A percentile compares a stretch with the other conserved stretches of the same genome.
Conservation (phyloP, 495 filamentous ascomycete species). For the Usnea hakonensis region DNA sequence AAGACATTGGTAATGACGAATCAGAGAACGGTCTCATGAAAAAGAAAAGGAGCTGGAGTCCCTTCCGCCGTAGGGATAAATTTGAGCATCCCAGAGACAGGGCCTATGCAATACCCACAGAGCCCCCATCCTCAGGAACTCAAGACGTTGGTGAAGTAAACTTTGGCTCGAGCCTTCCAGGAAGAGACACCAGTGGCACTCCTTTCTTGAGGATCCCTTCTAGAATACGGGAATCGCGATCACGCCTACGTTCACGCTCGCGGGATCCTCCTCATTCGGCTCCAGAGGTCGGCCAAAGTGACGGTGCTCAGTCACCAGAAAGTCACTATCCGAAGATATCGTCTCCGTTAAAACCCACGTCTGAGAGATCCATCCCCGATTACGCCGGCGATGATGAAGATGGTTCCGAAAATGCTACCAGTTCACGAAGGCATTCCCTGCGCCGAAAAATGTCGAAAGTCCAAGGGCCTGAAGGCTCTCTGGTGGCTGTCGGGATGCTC, state of each 20-base stretch:
- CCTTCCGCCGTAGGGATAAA: slow-evolving; percentile 19
- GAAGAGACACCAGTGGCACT: slow-evolving; percentile 31
- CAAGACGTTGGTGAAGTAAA: not conserved
- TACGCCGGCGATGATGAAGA: not conserved
- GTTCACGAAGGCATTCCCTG: not conserved
- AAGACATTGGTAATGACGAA: slow-evolving; percentile 19
- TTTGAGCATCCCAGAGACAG: slow-evolving; percentile 5
- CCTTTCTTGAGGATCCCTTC: slow-evolving; percentile 34
- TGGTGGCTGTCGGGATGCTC: slow-evolving; percentile 69
- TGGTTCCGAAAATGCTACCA: not conserved
- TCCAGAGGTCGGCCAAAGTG: slow-evolving; percentile 7
- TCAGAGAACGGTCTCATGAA: slow-evolving; percentile 6
- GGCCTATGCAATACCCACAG: not conserved
- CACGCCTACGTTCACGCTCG: slow-evolving; percentile 17
- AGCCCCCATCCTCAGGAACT: slow-evolving; percentile 4
- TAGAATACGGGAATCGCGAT: slow-evolving; percentile 17
- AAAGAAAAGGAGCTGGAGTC: slow-evolving; percentile 16
- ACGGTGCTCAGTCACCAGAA: slow-evolving; percentile 13
- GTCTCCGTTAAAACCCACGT: slow-evolving; percentile 20
- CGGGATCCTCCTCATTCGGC: slow-evolving; percentile 5
- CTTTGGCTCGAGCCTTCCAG: slow-evolving; percentile 24
- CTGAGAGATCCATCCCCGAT: slow-evolving; percentile 12
- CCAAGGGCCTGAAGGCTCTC: slow-evolving; percentile 23
- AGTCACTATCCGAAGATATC: slow-evolving; percentile 1
- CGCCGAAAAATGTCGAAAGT: slow-evolving; percentile 16